Conservation (phyloP, 1,139 yeast species). For the Saccharomyces hybrid region DNA sequence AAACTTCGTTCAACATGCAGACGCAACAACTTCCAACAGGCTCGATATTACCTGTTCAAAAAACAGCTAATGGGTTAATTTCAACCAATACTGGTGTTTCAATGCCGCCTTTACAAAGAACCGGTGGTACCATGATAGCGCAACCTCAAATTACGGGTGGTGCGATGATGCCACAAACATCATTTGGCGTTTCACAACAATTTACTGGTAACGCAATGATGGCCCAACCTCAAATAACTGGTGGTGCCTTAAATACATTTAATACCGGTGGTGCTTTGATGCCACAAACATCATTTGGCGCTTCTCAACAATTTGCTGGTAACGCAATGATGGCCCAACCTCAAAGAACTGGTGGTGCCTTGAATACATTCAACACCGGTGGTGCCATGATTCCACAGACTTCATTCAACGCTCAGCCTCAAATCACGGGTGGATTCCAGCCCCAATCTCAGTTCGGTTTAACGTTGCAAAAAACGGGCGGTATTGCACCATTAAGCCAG, state of each 20-base stretch:
- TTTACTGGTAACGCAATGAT: conserved; percentile 20
- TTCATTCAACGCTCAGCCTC: conserved; percentile 25
- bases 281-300: conserved; percentile 35
- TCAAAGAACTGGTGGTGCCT: conserved; percentile 19
- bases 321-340: conserved; percentile 15
- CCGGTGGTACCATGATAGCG: conserved; percentile 37
- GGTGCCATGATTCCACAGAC: conserved; percentile 17
- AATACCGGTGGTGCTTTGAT: conserved; percentile 31
- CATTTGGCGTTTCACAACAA: conserved; percentile 9
- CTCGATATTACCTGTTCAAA: conserved; percentile 47
- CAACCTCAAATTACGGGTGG: conserved; percentile 23
- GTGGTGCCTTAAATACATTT: conserved; percentile 11
- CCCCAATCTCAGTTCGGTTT: conserved; percentile 31
- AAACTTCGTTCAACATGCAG: conserved; percentile 41
- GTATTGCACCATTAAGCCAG: conserved; percentile 34
- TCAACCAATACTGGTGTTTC: conserved; percentile 32
- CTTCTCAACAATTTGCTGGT: conserved; percentile 14
- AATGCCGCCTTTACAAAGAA: conserved; percentile 44
- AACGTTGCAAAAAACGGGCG: conserved; percentile 45
- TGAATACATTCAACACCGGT: no score
- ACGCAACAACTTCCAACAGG: conserved; percentile 34
- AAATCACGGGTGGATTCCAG: conserved; percentile 27
- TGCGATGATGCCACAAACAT: conserved; percentile 38
- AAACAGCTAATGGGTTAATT: conserved; percentile 44
- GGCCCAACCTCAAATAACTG: conserved; percentile 14